Evolutionary conservation across 306 rosid species (phyloP).

Genomic region (Cucumis hystrix): DNA sequence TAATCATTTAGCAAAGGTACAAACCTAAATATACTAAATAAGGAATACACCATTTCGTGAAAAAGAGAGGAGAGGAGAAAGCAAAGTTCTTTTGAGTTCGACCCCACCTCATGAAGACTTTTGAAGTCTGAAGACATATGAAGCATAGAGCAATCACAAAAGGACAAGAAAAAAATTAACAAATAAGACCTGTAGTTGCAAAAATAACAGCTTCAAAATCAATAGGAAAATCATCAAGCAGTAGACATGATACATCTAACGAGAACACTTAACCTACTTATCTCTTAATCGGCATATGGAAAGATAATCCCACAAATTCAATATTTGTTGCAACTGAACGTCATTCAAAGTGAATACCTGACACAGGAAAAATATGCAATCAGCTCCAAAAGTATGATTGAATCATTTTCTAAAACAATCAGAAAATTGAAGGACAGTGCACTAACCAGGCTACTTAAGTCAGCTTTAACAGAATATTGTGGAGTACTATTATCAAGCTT

Average conservation of each 20-base stretch:
- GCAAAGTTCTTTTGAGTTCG: too few relatives aligned
- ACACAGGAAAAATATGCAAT: constrained; percentile 5
- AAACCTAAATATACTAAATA: too few relatives aligned
- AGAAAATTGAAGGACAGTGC: constrained; percentile 3
- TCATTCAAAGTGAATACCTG: constrained; percentile 66
- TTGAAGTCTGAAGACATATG: too few relatives aligned
- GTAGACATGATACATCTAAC: neutral
- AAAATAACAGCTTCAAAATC: neutral
- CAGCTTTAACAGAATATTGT: constrained; percentile 68
- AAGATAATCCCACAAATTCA: constrained; percentile 58
- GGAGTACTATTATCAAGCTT: constrained; percentile 49
- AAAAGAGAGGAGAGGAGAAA: too few relatives aligned
- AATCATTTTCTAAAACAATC: neutral
- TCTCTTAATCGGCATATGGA: constrained; percentile 59
- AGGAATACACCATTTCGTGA: too few relatives aligned
- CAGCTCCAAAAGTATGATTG: neutral
- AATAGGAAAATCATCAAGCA: neutral
- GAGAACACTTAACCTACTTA: constrained; percentile 39
- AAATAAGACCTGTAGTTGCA: neutral
- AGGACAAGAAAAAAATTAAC: neutral
- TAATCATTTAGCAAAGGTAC: too few relatives aligned
- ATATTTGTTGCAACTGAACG: constrained; percentile 65
- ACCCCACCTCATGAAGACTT: too few relatives aligned
- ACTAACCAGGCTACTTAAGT: constrained; percentile 68
- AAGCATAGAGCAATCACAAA: neutral